Percentiles rank a stretch among this genome's conserved stretches.
phyloP scores from a whole-genome alignment of 2,329 filamentous ascomycete species.

The Claviceps spartinae region DNA sequence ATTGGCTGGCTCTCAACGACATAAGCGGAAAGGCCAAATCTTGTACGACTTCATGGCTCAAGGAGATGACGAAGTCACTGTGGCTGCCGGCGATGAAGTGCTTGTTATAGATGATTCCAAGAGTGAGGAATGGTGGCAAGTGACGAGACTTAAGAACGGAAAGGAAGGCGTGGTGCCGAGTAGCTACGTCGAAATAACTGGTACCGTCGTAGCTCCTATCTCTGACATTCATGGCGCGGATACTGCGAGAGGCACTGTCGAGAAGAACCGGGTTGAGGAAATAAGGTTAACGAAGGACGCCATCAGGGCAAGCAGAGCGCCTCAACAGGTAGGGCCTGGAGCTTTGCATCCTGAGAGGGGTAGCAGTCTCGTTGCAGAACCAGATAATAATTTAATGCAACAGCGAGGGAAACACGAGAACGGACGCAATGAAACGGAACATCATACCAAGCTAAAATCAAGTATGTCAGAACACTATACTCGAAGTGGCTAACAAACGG shows the following conservation, averaged over 20 bases:
- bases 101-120: constrained; percentile 77
- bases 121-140: constrained; percentile 98
- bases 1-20: constrained; percentile 55
- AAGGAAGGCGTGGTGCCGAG: constrained; percentile 93
- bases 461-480: constrained; percentile 40
- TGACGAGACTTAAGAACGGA: constrained; percentile 76
- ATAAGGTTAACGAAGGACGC: constrained; percentile 72
- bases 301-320: constrained; percentile 46
- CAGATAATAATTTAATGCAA: constrained; percentile 53
- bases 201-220: constrained; percentile 41
- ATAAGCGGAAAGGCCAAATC: constrained; percentile 71
- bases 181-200: constrained; percentile 86
- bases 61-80: constrained; percentile 90
- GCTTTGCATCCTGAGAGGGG: constrained; percentile 63
- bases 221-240: constrained; percentile 32
- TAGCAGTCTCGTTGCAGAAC: constrained; percentile 61
- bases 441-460: constrained; percentile 47
- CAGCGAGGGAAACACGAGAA: constrained; percentile 62
- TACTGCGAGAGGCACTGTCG: constrained; percentile 49
- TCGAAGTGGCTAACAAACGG: not conserved
- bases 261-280: constrained; percentile 70
- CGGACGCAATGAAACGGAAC: constrained; percentile 41
- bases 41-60: constrained; percentile 96
- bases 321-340: constrained; percentile 58
- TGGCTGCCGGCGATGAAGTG: constrained; percentile 80